Evolutionary conservation across 1,284 basidiomycete genomes (phyloP), one percentile per base, ranked within the genome.

Genomic region (Pyrrhoderma noxium): DNA sequence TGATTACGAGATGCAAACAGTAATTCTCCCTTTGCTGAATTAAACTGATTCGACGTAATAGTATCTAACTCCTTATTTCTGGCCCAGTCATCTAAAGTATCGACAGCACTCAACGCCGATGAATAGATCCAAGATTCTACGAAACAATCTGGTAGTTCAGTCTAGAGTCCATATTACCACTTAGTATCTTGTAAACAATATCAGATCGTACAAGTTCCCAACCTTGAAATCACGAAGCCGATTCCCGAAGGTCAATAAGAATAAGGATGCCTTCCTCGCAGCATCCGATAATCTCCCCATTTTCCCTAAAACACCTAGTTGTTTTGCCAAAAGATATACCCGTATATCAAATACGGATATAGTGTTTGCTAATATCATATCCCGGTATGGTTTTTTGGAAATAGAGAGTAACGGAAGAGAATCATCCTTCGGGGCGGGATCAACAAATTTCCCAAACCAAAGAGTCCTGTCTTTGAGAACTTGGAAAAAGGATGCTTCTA

Each of bases 281-380:
- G 91, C 75, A 42, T 91, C 85, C 8, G 74, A 74, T 1, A 89
- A 68, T 27, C 76, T 74, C 0, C 84, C 84, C 57, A 91, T 66
- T 59, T 80, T 81, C 44, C 82, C 88, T 2, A 97, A 70, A 31
- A 98, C 70, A 47, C 74, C 70, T 48, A 89, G 90, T 66, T 96
- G 91, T 27, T 91, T 76, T 3, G 92, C 85, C 55, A 98, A 86
- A 16, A 99, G 73, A 65, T 97, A 99, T 61, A 88, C 79, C 45
- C 93, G 79, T 60, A 97, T 88, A 68, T 99, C 96, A 63, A 98
- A 97, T 5, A 98, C 79, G 2, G 91, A 89, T 57, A 99, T 95
- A 14, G 83, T 79, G 65, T 93, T 94, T 11, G 84, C 79, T n/a
- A 93, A 75, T 49, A 98, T 92, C 49, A 96, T 73, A 51, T 93